Evolutionary conservation across 257 asterid species (phyloP), one percentile per base, ranked within the genome.

Genomic region (Craterostigma plantagineum): DNA sequence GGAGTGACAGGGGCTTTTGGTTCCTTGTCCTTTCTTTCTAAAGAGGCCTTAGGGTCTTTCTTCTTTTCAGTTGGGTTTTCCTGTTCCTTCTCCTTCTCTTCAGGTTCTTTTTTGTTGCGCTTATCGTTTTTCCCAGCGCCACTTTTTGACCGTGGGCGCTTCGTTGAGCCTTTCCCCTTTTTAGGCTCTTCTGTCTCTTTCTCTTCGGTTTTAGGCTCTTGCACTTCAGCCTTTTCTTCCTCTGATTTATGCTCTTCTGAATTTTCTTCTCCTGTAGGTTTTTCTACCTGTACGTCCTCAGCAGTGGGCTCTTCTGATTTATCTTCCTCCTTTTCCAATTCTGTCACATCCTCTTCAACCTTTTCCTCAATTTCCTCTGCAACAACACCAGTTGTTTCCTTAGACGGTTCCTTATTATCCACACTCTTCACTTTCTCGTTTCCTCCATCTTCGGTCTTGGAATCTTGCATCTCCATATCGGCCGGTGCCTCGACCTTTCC

Each of bases 1-100:
- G 84, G 59, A 27, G 63, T 39, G 13, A 63, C 51, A 10, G 91
- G 84, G 17, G 95, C 72, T 49, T 63, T 90, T 2, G 75, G 73
- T 57, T 70, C 92, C 54, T 43, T 57, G 43, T 51, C 63, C 62
- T 69, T 73, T 45, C 62, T 62, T 15, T 35, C 58, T 0, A 9
- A 46, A 14, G 64, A 11, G 33, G 57, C 39, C 45, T 56, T 62
- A 34, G 58, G 45, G 23, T n/a, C 66, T 51, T 63, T 71, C 6
- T 16, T 49, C 55, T 57, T 63, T 51, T 54, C 52, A 42, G 53
- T 10, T 38, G 14, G 4, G 64, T 67, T 23, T 52, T 56, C 61
- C 67, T 76, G 69, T 55, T 59, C 77, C 61, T 64, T 64, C 59
- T 62, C 55, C 66, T 71, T 66, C 49, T 62, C 78, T 42, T 42